phyloP scores from a whole-genome alignment of 1,284 basidiomycete species.

The Vanrija sp. region DNA sequence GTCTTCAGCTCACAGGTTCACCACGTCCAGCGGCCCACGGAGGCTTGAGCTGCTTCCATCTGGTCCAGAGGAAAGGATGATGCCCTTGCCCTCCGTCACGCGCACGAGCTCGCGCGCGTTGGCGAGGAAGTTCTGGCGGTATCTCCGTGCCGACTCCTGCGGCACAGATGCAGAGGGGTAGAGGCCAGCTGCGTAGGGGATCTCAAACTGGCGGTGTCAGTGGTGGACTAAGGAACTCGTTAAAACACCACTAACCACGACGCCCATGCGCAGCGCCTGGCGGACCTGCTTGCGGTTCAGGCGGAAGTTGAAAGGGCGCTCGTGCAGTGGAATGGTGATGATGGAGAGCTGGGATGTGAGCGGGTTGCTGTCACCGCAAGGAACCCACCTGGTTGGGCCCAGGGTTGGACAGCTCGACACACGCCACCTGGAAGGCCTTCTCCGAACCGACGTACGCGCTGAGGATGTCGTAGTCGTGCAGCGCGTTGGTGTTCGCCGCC shows the following conservation, averaged over 20 bases:
- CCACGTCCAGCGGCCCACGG: conserved; percentile 42
- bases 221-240: background rate
- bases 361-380: background rate
- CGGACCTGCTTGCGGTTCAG: conserved; percentile 44
- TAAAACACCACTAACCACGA: conserved; percentile 37
- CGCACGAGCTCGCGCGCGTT: conserved; percentile 47
- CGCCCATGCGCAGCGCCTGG: conserved; percentile 45
- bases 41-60: conserved; percentile 28
- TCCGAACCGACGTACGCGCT: conserved; percentile 41
- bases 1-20: conserved; percentile 37
- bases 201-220: conserved; percentile 39
- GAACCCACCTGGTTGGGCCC: conserved; percentile 46
- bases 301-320: conserved; percentile 41
- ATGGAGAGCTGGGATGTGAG: conserved; percentile 38
- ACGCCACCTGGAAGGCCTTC: conserved; percentile 46
- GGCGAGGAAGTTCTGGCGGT: conserved; percentile 46
- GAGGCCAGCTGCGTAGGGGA: conserved; percentile 43
- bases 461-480: conserved; percentile 43
- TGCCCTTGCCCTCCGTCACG: conserved; percentile 43
- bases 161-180: conserved; percentile 32
- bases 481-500: conserved; percentile 27
- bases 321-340: conserved; percentile 46
- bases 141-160: conserved; percentile 26
- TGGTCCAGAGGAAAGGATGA: conserved; percentile 46
- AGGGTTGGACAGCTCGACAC: conserved; percentile 43